Percentiles rank a stretch among this genome's conserved stretches.
Conservation (phyloP, 2,329 filamentous ascomycete genomes). For the Penicillium sp. region DNA sequence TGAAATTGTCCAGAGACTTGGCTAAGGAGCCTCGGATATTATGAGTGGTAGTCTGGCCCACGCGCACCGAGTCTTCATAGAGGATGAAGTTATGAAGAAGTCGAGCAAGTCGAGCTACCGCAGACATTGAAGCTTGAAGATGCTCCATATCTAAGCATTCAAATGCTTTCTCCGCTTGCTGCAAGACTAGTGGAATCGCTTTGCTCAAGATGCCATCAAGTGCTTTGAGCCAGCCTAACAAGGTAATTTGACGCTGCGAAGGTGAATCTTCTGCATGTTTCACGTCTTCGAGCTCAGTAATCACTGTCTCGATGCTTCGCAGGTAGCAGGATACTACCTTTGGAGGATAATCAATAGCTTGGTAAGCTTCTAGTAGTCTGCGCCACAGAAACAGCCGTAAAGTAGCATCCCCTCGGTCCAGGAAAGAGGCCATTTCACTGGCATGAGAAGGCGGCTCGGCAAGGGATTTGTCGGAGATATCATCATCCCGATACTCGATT, state of each 20-base stretch:
- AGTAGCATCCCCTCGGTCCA: constrained; percentile 73
- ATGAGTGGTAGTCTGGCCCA: constrained; percentile 63
- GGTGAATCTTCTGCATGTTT: constrained; percentile 51
- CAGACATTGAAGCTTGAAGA: constrained; percentile 64
- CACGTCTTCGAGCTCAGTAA: constrained; percentile 60
- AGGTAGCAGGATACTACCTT: constrained; percentile 86
- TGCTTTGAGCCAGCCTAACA: constrained; percentile 71
- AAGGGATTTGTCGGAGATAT: constrained; percentile 16
- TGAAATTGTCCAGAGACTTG: constrained; percentile 45
- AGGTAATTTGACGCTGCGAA: constrained; percentile 61
- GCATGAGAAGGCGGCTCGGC: constrained; percentile 50
- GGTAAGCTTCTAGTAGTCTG: constrained; percentile 82
- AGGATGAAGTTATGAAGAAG: constrained; percentile 74
- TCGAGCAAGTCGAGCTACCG: constrained; percentile 64
- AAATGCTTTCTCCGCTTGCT: constrained; percentile 60
- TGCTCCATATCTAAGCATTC: constrained; percentile 80
- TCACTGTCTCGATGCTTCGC: constrained; percentile 76
- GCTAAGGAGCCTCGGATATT: constrained; percentile 47
- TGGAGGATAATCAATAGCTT: constrained; percentile 73
- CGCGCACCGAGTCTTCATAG: constrained; percentile 77
- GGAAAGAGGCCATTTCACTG: constrained; percentile 76
- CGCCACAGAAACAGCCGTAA: constrained; percentile 85
- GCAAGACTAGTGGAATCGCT: constrained; percentile 62
- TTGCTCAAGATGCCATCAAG: constrained; percentile 71
- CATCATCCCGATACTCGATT: constrained; percentile 27